A percentile compares a stretch with the other conserved stretches of the same genome.
These are phyloP conservation scores for Paramecium tetraurelia DNA, from an alignment of 73 alveolate genomes.

Conservation along the genomic window DNA sequence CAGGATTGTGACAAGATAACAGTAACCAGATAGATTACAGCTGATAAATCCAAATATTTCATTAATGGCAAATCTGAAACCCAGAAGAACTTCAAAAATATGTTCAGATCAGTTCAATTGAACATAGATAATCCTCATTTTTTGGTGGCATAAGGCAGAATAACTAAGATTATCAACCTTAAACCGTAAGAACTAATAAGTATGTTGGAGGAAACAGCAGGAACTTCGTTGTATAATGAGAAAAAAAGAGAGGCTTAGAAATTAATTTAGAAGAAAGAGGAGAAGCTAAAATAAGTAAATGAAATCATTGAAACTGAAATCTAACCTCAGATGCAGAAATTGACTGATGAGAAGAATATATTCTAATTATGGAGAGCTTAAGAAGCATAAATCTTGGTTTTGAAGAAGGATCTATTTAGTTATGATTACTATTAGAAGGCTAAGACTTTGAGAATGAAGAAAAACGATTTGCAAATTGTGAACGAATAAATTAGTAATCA, in stretches of 20 bases:
- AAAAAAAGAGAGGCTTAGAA: conserved; percentile 88
- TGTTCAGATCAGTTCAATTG: conserved; percentile 89
- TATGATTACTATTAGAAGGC: conserved; percentile 66
- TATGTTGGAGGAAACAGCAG: conserved; percentile 99
- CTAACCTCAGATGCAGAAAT: conserved; percentile 80
- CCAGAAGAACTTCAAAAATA: conserved; percentile 80
- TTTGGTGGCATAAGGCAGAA: conserved; percentile 99
- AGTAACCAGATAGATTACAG: conserved; percentile 60
- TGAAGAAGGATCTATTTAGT: conserved; percentile 79
- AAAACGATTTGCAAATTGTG: conserved; percentile 48
- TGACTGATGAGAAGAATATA: conserved; percentile 83
- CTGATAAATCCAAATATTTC: conserved; percentile 86
- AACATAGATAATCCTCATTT: conserved; percentile 98
- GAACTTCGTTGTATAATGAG: conserved; percentile 95
- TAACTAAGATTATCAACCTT: conserved; percentile 98
- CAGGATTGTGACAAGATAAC: conserved; percentile 67
- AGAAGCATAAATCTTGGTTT: conserved; percentile 74
- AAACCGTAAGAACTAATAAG: conserved; percentile 86
- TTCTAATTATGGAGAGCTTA: conserved; percentile 79
- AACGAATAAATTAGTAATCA: background rate
- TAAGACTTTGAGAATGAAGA: conserved; percentile 57
- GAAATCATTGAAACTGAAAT: conserved; percentile 82
- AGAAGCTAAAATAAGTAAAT: conserved; percentile 84
- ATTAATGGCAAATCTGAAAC: conserved; percentile 88
- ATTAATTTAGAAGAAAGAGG: conserved; percentile 86